These are phyloP conservation scores for Apiospora malaysiana DNA, from an alignment of 2,329 filamentous ascomycete species.

Conservation along the genomic window DNA sequence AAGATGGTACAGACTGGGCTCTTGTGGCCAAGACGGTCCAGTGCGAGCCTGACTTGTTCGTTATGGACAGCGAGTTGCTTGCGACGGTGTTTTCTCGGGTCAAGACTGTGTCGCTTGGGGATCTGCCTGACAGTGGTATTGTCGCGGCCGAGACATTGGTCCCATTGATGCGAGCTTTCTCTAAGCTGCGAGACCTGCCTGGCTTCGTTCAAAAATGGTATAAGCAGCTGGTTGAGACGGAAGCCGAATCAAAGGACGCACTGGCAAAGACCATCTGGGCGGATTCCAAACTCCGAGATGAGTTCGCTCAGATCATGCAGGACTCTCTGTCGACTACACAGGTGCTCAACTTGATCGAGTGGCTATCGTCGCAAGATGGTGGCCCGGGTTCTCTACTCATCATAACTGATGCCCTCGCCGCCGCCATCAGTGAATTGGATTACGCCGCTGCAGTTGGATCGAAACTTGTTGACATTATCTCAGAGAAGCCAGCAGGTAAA, in stretches of 20 bases:
- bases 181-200: conserved; percentile 45
- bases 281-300: conserved; percentile 34
- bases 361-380: conserved; percentile 35
- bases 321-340: conserved; percentile 44
- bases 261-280: conserved; percentile 36
- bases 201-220: conserved; percentile 48
- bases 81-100: conserved; percentile 40
- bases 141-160: conserved; percentile 43
- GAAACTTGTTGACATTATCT: conserved; percentile 41
- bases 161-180: conserved; percentile 48
- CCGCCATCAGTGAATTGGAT: conserved; percentile 42
- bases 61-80: conserved; percentile 41
- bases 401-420: conserved; percentile 45
- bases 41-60: conserved; percentile 53
- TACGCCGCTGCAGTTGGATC: conserved; percentile 38
- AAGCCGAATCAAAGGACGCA: conserved; percentile 19
- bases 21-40: conserved; percentile 49
- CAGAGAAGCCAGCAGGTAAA: conserved; percentile 31
- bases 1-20: conserved; percentile 42
- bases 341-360: conserved; percentile 43
- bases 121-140: conserved; percentile 30
- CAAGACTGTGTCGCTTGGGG: conserved; percentile 33
- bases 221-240: conserved; percentile 32
- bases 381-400: conserved; percentile 38
- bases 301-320: conserved; percentile 40